Base-by-base conservation (phyloP, 2,329 filamentous ascomycete species). In the Monilinia polystroma region DNA sequence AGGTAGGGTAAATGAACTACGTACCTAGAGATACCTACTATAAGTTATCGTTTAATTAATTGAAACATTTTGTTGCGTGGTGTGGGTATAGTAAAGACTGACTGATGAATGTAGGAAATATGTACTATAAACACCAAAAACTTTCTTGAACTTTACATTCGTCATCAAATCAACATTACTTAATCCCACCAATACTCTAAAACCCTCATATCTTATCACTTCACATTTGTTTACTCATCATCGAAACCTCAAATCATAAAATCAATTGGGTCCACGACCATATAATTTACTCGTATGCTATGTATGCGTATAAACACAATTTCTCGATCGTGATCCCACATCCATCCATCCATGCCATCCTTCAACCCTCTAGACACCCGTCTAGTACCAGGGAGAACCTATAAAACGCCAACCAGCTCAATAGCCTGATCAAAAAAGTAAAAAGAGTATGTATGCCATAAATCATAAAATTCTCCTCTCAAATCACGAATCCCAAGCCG, bases 321-420 rank as follows among this genome's bases (percentile, higher is more conserved):
- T 60, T 43, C 57, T 49, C 43, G 43, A 60, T 60, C 43, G 20
- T 60, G 43, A 49, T 60, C 18, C 56, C 26, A 47, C 56, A 45
- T 45, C 41, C 26, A 35, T 49, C 55, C 55, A 43, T 57, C 23
- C 57, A 23, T 35, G 8, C 43, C 43, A 45, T 60, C 43, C 57
- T 32, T 60, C 57, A 60, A 23, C 57, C 57, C 57, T 60, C 57
- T 51, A 60, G 57, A 60, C 57, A 49, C 57, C 57, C 57, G 57
- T 60, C 57, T 29, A 60, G 57, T 35, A 60, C 57, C 57, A 60
- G 57, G 57, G 57, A 23, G 57, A 49, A 60, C 49, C 57, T 43
- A 60, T 60, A 51, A 35, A 60, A 60, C 57, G 57, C 57, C 57
- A 60, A 35, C 43, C 43, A 60, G 57, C 43, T 23, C 49, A 49